Evolutionary conservation across 2,329 filamentous ascomycete genomes (phyloP).

Genomic region (Epichloe amarillans): DNA sequence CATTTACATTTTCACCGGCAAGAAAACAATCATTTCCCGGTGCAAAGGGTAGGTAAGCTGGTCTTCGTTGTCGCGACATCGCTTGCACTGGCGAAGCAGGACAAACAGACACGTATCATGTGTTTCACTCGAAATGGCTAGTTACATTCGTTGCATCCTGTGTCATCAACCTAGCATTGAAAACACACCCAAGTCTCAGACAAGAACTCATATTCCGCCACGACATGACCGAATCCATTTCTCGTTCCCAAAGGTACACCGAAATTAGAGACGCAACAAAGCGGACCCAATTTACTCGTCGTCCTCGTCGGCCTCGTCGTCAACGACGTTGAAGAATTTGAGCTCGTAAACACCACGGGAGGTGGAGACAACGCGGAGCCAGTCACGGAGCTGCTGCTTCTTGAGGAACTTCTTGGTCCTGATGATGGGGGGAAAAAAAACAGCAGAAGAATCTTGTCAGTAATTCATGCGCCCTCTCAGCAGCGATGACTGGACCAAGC

Average conservation of each 20-base stretch:
- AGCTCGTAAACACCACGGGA: slow-evolving; percentile 98
- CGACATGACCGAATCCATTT: not conserved
- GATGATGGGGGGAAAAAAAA: not conserved
- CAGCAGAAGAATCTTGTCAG: not conserved
- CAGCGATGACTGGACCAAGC: too few species aligned
- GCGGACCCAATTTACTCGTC: slow-evolving; percentile 63
- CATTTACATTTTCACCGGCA: too few species aligned
- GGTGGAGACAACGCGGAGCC: slow-evolving; percentile 97
- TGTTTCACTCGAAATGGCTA: slow-evolving; percentile 14
- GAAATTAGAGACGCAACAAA: slow-evolving; percentile 3
- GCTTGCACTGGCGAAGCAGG: not conserved
- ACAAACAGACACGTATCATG: not conserved
- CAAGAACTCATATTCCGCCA: not conserved
- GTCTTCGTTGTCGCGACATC: not conserved
- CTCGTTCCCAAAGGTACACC: not conserved
- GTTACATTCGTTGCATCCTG: slow-evolving; percentile 13
- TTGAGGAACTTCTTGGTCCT: slow-evolving; percentile 99
- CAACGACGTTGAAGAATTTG: slow-evolving; percentile 99
- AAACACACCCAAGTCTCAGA: not conserved
- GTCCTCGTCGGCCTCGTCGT: slow-evolving; percentile 94
- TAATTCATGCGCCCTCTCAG: not conserved
- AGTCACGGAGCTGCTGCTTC: slow-evolving; percentile 99
- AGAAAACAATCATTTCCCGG: too few species aligned
- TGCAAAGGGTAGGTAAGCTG: too few species aligned
- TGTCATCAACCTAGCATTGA: not conserved